Base-by-base conservation (phyloP, 805 yeast species). In the Candida sphagnicola region DNA sequence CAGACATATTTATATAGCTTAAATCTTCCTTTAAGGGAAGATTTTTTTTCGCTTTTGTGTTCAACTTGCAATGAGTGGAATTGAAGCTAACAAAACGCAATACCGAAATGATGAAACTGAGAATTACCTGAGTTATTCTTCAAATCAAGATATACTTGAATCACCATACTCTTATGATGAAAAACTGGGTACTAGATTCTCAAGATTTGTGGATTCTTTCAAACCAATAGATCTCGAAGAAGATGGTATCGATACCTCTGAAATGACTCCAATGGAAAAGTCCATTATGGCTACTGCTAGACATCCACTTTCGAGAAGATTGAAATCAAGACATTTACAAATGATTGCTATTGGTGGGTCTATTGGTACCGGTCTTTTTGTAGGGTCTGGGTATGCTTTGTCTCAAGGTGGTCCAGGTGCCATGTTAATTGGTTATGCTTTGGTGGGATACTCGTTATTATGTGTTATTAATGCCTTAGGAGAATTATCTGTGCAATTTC, bases 271-370 rank as follows among this genome's bases (percentile, higher is more conserved):
- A 18, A 46, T 58, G 38, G 74, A 70, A 46, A 64, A 57, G 50
- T 54, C 70, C 28, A 54, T 63, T 31, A 53, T 59, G 40, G 70
- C 70, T 24, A 56, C 70, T 4, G 60, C 72, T 31, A 59, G 63
- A 39, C 70, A 76, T 29, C 72, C 70, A 4, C 59, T 65, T 63
- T 62, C 67, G 32, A 59, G 75, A 49, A 64, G 70, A 34, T 61
- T 75, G 45, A 67, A 65, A 42, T 53, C 65, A 33, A 63, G 80
- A 53, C 78, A 74, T 41, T 63, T 74, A 42, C 81, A 76, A 53
- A 74, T 79, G 79, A 77, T 79, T 46, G 81, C 87, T 28, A 71
- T 81, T 41, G 88, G 85, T 44, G 85, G 86, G 49, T 73, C 81
- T 43, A 78, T 82, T 46, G 87, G 89, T 57, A 79, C 86, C n/a